Percentiles rank a stretch among this genome's conserved stretches.
Conservation (phyloP, 2,329 filamentous ascomycete genomes). For the Davidsoniella eucalypti region DNA sequence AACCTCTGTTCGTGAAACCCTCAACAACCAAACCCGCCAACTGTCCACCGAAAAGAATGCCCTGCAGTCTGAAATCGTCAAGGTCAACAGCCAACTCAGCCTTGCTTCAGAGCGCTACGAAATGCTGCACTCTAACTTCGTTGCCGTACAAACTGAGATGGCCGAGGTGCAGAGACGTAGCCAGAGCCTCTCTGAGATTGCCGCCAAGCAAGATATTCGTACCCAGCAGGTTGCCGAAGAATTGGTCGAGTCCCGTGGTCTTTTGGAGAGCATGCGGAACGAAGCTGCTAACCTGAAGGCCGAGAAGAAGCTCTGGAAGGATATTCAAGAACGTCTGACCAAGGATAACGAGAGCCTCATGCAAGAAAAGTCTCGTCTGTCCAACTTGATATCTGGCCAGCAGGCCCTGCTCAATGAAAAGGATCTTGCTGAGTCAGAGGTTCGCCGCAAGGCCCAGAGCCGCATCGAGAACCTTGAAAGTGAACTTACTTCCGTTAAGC, state of each 20-base stretch:
- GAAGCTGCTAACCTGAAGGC: constrained; percentile 88
- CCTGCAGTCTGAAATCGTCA: constrained; percentile 68
- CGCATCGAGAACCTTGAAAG: constrained; percentile 65
- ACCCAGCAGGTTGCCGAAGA: constrained; percentile 90
- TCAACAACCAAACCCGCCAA: constrained; percentile 72
- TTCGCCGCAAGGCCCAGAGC: constrained; percentile 59
- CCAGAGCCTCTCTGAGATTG: constrained; percentile 59
- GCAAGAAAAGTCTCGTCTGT: constrained; percentile 72
- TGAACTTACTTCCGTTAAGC: constrained; percentile 63
- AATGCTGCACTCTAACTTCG: constrained; percentile 78
- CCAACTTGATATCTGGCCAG: constrained; percentile 64
- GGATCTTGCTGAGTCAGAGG: constrained; percentile 68
- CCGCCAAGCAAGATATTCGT: constrained; percentile 76
- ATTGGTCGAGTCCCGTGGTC: constrained; percentile 65
- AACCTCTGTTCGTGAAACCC: constrained; percentile 58
- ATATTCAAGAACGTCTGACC: constrained; percentile 72
- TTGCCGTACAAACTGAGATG: constrained; percentile 71
- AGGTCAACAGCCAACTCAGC: constrained; percentile 62
- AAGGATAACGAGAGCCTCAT: constrained; percentile 76
- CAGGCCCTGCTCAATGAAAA: constrained; percentile 87
- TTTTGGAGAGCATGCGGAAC: constrained; percentile 73
- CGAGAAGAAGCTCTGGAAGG: constrained; percentile 88
- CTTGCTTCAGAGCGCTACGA: constrained; percentile 73
- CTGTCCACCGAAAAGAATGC: constrained; percentile 68
- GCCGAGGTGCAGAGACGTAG: constrained; percentile 70